Percentiles rank a stretch among this genome's conserved stretches.
These are phyloP conservation scores for Marsdenia floribunda DNA, from an alignment of 257 asterid species.

Conservation along the genomic window DNA sequence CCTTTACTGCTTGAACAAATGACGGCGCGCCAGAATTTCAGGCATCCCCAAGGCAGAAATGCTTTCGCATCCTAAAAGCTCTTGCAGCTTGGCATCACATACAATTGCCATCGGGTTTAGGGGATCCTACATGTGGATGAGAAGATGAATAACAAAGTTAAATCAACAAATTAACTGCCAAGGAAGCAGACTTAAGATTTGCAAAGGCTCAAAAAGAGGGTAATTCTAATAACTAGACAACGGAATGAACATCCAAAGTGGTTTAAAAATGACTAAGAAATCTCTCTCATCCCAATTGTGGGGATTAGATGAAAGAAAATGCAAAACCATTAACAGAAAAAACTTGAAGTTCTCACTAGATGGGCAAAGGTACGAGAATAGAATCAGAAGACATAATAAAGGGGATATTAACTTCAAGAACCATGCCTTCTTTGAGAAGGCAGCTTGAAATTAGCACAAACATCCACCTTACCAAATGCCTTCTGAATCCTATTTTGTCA, in stretches of 20 bases:
- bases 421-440: neutral
- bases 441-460: neutral
- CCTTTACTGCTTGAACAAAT: constrained; percentile 39
- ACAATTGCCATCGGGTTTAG: constrained; percentile 35
- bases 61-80: constrained; percentile 60
- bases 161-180: neutral
- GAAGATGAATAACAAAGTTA: neutral
- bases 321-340: neutral
- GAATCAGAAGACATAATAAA: neutral
- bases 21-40: constrained; percentile 45
- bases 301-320: neutral
- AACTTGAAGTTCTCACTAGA: neutral
- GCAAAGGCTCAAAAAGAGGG: no score
- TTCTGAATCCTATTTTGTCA: no score
- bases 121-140: constrained; percentile 42
- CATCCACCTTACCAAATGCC: no score
- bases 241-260: neutral
- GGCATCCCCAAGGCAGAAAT: constrained; percentile 51
- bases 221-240: neutral
- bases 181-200: neutral
- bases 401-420: neutral
- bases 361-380: neutral
- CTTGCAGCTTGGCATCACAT: constrained; percentile 54
- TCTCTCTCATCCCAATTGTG: neutral
- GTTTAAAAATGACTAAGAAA: neutral